Evolutionary conservation across 345 rosid species (phyloP).

Genomic region (Lenwebbia sp.): DNA sequence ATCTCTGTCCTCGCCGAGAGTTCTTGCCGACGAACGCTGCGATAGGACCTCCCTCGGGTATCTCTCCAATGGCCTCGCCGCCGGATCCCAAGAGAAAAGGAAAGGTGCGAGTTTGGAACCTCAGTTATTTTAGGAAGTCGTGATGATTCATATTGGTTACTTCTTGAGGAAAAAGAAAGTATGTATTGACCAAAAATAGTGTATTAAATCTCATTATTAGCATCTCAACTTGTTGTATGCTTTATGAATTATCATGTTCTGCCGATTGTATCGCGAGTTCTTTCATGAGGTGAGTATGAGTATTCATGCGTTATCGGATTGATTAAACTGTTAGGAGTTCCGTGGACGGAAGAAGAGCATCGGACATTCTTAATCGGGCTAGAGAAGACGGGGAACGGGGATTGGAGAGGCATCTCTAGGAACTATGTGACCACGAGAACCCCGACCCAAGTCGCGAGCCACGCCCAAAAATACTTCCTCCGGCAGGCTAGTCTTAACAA

Average conservation of each 20-base stretch:
- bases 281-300: background rate
- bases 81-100: constrained; percentile 23
- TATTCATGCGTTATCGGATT: background rate
- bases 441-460: constrained; percentile 71
- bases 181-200: background rate
- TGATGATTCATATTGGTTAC: background rate
- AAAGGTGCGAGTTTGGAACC: constrained; percentile 22
- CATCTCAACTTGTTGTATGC: background rate
- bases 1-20: constrained; percentile 18
- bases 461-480: constrained; percentile 67
- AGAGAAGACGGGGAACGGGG: constrained; percentile 59
- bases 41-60: constrained; percentile 21
- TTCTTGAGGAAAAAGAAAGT: background rate
- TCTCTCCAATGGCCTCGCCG: constrained; percentile 31
- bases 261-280: background rate
- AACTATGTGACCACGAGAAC: constrained; percentile 54
- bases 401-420: constrained; percentile 68
- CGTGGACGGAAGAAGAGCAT: constrained; percentile 76
- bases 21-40: constrained; percentile 17
- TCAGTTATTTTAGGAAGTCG: background rate
- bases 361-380: constrained; percentile 37
- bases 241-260: background rate
- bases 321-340: constrained; percentile 24
- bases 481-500: constrained; percentile 32
- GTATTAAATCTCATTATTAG: background rate